Percentiles rank a stretch among this genome's conserved stretches.
Evolutionary conservation across 148 eudicot species (phyloP).

Genomic region (Fallopia convolvulus): DNA sequence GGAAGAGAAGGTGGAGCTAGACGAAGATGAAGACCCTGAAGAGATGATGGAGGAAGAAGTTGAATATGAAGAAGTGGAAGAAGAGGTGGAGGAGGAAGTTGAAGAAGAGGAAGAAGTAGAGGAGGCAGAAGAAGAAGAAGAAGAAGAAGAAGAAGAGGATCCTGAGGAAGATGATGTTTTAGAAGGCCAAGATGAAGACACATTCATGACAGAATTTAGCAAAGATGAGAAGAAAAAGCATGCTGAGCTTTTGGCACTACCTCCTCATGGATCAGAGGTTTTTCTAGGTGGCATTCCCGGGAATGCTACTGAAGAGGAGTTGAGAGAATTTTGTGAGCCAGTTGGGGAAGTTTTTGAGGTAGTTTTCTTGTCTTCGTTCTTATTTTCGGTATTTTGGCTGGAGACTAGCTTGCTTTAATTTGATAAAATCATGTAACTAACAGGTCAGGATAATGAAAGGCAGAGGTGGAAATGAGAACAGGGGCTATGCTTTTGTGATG

Average conservation of each 20-base stretch:
- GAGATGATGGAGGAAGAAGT: conserved; percentile 66
- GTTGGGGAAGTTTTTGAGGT: conserved; percentile 88
- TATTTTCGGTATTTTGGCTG: conserved; percentile 1
- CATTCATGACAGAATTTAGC: conserved; percentile 27
- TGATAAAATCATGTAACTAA: not conserved
- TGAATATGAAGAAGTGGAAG: conserved; percentile 72
- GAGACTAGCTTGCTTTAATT: not conserved
- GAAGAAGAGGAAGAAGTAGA: conserved; percentile 35
- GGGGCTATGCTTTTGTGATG: conserved; percentile 93
- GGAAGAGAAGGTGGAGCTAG: conserved; percentile 59
- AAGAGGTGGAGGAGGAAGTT: conserved; percentile 53
- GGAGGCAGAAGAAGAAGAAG: conserved; percentile 41
- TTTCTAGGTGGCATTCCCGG: conserved; percentile 76
- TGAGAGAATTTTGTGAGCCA: conserved; percentile 70
- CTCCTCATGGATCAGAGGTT: conserved; percentile 94
- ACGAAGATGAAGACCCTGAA: conserved; percentile 60
- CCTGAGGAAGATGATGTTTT: conserved; percentile 26
- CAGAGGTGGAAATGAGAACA: conserved; percentile 65
- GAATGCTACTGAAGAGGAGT: conserved; percentile 67
- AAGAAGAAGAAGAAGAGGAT: conserved; percentile 55
- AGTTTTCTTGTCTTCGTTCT: conserved; percentile 13
- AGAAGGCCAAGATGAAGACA: conserved; percentile 33
- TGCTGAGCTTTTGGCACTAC: conserved; percentile 82
- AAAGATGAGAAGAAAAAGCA: conserved; percentile 43
- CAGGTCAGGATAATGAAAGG: conserved; percentile 89